A percentile compares a stretch with the other conserved stretches of the same genome.
Conservation (phyloP, 768 basidiomycete genomes). For the Candolleomyces eurysporus region DNA sequence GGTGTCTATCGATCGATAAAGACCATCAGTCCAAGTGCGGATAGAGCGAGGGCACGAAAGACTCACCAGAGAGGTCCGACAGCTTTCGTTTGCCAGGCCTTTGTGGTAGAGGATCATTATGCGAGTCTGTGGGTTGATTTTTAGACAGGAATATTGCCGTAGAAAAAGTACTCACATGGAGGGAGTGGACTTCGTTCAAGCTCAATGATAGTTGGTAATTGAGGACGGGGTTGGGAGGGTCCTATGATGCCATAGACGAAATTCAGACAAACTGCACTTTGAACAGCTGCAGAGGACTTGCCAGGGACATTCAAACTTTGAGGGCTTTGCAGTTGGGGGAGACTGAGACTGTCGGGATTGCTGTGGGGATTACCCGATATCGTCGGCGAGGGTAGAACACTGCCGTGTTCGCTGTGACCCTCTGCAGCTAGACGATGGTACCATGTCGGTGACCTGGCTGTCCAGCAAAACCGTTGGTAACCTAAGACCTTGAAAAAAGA, state of each 20-base stretch:
- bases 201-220: neutral
- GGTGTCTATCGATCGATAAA: conserved; percentile 4
- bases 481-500: neutral
- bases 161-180: neutral
- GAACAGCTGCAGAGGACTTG: neutral
- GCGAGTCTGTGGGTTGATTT: neutral
- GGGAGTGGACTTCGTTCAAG: neutral
- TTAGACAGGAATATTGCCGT: neutral
- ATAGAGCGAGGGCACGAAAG: neutral
- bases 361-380: neutral
- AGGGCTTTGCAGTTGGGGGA: neutral
- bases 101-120: neutral
- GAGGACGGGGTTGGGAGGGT: neutral
- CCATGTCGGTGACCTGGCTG: too few species aligned
- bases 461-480: too few species aligned
- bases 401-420: too few species aligned
- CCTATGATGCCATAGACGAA: neutral
- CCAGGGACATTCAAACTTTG: neutral
- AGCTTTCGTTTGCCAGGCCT: conserved; percentile 5
- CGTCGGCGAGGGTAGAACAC: too few species aligned
- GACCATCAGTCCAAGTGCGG: neutral
- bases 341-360: neutral
- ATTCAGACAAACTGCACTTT: neutral
- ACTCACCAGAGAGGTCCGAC: conserved; percentile 4
- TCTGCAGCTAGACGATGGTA: too few species aligned